phyloP scores from a whole-genome alignment of 176 grass and related monocot genomes.

The Tuctoria greenei region DNA sequence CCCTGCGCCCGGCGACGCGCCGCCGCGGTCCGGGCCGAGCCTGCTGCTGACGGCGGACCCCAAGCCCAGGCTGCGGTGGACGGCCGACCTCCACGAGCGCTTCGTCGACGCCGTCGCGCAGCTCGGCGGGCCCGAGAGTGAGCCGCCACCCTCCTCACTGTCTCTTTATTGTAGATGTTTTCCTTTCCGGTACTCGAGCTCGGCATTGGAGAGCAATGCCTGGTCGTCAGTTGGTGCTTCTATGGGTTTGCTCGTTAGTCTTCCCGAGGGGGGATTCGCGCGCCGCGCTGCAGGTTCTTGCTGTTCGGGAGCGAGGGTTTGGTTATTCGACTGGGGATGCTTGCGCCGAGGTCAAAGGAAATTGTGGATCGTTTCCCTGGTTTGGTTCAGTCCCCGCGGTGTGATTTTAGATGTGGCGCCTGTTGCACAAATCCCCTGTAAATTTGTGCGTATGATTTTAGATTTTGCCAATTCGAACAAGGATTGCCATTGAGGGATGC shows the following conservation, averaged over 20 bases:
- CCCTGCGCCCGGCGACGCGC: constrained; percentile 29
- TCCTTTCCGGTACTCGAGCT: not conserved
- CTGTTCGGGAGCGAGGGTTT: not conserved
- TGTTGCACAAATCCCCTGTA: not conserved
- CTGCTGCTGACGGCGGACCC: constrained; percentile 91
- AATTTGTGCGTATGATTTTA: not conserved
- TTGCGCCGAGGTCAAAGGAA: not conserved
- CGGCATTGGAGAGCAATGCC: constrained; percentile 42
- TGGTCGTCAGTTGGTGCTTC: not conserved
- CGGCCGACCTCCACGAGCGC: constrained; percentile 94
- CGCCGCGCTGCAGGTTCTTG: not conserved
- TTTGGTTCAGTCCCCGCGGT: not conserved
- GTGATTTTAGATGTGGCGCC: not conserved
- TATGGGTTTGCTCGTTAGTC: not conserved
- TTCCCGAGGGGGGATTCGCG: not conserved
- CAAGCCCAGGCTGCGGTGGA: constrained; percentile 90
- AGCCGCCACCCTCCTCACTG: not conserved
- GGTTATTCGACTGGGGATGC: constrained; percentile 6
- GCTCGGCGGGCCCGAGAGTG: constrained; percentile 96
- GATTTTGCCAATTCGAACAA: not conserved
- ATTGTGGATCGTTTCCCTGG: not conserved
- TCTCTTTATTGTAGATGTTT: not conserved
- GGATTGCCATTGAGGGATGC: not conserved
- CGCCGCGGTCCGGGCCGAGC: constrained; percentile 51
- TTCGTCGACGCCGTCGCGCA: constrained; percentile 98